Base-by-base conservation (phyloP, 2,329 filamentous ascomycete species). In the Botrytis sinoallii region DNA sequence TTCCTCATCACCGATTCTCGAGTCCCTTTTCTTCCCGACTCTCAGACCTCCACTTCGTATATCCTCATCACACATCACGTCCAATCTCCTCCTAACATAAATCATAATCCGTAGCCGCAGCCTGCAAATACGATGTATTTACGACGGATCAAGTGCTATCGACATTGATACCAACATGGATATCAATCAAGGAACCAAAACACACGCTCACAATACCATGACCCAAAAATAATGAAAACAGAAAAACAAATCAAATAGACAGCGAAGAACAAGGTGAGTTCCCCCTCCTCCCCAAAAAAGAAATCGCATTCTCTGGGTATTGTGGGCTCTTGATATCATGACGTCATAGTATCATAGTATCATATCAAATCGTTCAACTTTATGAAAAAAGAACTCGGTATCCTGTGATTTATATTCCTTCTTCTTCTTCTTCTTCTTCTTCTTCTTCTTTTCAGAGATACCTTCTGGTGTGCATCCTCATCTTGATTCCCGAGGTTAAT, bases 321-420 rank as follows among this genome's bases (percentile, higher is more conserved):
- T 5, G 4, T 4, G 2, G 0, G 0, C 3, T 55, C 25, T 6
- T n/a, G 48, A n/a, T 1, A 55, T 55, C 25, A n/a, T 55, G 1
- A 25, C 1, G n/a, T 55, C 25, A 16, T 55, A 14, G 12, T 14
- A 52, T 52, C 25, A 25, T 52, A 25, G 46, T 12, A 52, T 52
- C 10, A 8, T 6, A n/a, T 55, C 25, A 6, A 9, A 55, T 7
- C 1, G 5, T 16, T 55, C 25, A 14, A n/a, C 20, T 48, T 22
- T 48, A 1, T 25, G 46, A 16, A 4, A 25, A 48, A 48, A 52
- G 0, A n/a, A 25, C 5, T 14, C 48, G 25, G 5, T 1, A 52
- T n/a, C 14, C 12, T n/a, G 12, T 55, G 2, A n/a, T 12, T 1
- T n/a, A n/a, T n/a, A 16, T 55, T 1, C 12, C 25, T 55, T 52